Evolutionary conservation across 2,329 filamentous ascomycete genomes (phyloP).

Genomic region (Emericellopsis cladophorae): DNA sequence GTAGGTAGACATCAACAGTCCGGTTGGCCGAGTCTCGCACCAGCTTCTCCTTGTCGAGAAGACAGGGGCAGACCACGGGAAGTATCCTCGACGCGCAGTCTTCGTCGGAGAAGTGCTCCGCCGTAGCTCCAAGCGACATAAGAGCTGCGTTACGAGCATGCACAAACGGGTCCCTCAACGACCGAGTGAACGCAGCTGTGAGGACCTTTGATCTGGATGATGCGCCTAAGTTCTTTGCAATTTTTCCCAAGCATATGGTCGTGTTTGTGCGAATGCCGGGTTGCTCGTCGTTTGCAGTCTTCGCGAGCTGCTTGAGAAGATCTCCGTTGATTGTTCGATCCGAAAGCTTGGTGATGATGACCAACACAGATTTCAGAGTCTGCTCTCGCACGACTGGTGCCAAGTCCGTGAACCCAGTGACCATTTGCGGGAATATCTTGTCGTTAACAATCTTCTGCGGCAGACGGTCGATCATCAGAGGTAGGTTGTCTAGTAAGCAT

Average conservation of each 20-base stretch:
- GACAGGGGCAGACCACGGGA: conserved; percentile 67
- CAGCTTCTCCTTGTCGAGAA: conserved; percentile 93
- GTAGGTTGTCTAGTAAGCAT: conserved; percentile 77
- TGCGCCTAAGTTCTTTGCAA: conserved; percentile 74
- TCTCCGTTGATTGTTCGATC: conserved; percentile 92
- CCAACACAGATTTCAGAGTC: conserved; percentile 86
- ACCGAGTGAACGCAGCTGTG: conserved; percentile 80
- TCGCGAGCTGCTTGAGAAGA: conserved; percentile 77
- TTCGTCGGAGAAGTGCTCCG: conserved; percentile 77
- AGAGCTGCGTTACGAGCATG: conserved; percentile 86
- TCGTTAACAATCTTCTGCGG: conserved; percentile 85
- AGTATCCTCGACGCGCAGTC: conserved; percentile 78
- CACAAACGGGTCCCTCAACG: conserved; percentile 84
- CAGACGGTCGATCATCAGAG: conserved; percentile 81
- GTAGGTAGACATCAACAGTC: conserved; percentile 74
- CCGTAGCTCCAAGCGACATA: conserved; percentile 73
- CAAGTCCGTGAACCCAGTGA: conserved; percentile 88
- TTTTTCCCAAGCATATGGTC: conserved; percentile 93
- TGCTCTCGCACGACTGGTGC: conserved; percentile 90
- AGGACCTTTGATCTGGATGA: conserved; percentile 79
- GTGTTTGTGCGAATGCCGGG: conserved; percentile 96
- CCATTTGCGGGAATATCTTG: conserved; percentile 92
- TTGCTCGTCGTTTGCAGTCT: conserved; percentile 95
- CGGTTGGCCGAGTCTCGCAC: conserved; percentile 87
- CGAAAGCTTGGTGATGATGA: conserved; percentile 77